A percentile compares a stretch with the other conserved stretches of the same genome.
phyloP scores from a whole-genome alignment of 1,284 basidiomycete genomes.

The Laetiporus sulphureus region DNA sequence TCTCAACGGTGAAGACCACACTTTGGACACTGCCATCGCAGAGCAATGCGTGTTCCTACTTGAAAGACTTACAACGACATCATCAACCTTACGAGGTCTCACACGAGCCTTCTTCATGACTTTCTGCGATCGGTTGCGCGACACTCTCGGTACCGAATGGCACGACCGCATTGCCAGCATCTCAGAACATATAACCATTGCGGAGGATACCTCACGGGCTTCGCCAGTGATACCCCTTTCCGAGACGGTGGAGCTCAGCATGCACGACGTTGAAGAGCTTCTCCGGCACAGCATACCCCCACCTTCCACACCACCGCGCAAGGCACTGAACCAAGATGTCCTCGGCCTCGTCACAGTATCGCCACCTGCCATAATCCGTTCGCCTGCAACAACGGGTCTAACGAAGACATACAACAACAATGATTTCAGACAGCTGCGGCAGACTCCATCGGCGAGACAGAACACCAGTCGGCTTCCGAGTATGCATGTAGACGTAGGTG shows the following conservation, averaged over 20 bases:
- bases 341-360: conserved; percentile 49
- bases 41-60: conserved; percentile 36
- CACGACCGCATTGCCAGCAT: conserved; percentile 17
- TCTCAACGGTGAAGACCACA: conserved; percentile 19
- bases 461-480: conserved; percentile 79
- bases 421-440: conserved; percentile 69
- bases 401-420: conserved; percentile 75
- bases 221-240: conserved; percentile 15
- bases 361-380: conserved; percentile 64
- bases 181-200: conserved; percentile 12
- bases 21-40: conserved; percentile 18
- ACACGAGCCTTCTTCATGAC: conserved; percentile 24
- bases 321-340: conserved; percentile 43
- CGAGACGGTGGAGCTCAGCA: conserved; percentile 17
- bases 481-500: conserved; percentile 69
- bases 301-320: conserved; percentile 45
- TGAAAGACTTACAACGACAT: conserved; percentile 35
- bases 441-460: conserved; percentile 56
- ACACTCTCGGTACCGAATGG: conserved; percentile 13
- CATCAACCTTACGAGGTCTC: conserved; percentile 36
- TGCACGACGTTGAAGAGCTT: conserved; percentile 24
- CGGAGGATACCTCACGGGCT: conserved; percentile 11
- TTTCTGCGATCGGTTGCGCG: conserved; percentile 9
- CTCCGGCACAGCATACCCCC: conserved; percentile 16
- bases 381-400: conserved; percentile 67